Conservation (phyloP, 306 rosid species). For the Aeschynomene evenia region DNA sequence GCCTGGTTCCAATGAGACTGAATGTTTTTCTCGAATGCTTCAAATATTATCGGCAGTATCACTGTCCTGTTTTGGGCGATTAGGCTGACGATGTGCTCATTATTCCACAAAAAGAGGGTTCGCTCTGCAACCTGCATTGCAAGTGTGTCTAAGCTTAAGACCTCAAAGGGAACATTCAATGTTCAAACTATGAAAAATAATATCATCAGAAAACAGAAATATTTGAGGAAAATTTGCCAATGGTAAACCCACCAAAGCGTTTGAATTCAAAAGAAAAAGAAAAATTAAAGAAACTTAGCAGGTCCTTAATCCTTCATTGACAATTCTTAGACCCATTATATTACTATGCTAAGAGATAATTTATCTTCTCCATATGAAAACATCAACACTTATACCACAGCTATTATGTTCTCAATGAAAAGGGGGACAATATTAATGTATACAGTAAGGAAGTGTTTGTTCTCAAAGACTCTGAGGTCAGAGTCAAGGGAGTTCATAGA, state of each 20-base stretch:
- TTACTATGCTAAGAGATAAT: neutral
- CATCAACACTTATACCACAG: neutral
- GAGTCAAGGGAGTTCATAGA: too few relatives aligned
- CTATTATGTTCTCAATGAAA: too few relatives aligned
- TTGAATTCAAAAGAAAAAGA: neutral
- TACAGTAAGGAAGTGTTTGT: too few relatives aligned
- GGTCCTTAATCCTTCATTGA: slow-evolving; percentile 12
- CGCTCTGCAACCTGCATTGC: slow-evolving; percentile 91
- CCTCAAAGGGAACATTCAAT: slow-evolving; percentile 17
- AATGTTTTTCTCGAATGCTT: slow-evolving; percentile 79
- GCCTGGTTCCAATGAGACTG: slow-evolving; percentile 92
- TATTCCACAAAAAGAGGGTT: slow-evolving; percentile 92
- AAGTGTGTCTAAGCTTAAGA: slow-evolving; percentile 31
- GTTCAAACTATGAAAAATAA: slow-evolving; percentile 2
- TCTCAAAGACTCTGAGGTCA: too few relatives aligned
- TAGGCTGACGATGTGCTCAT: slow-evolving; percentile 88
- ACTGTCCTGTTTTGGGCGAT: slow-evolving; percentile 86
- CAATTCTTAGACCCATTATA: neutral
- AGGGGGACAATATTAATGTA: too few relatives aligned
- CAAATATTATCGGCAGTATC: slow-evolving; percentile 71
- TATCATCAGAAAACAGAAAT: neutral
- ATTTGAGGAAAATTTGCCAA: neutral
- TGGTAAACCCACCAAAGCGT: neutral
- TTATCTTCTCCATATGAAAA: neutral
- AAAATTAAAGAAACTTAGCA: neutral